Percentiles rank a stretch among this genome's conserved stretches.
Evolutionary conservation across 805 yeast genomes (phyloP).

Genomic region (Candida pseudoglaebosa): DNA sequence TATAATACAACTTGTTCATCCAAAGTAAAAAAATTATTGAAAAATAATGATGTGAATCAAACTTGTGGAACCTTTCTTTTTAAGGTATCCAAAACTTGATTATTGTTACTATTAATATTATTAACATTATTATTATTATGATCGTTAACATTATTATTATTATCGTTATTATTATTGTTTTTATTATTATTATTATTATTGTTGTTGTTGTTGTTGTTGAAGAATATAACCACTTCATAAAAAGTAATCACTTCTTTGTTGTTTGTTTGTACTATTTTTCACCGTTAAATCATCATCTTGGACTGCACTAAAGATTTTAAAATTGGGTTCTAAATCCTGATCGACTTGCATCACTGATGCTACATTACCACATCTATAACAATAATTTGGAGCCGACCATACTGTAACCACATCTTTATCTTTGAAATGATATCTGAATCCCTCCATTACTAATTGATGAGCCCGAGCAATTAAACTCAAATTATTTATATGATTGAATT

Average conservation of each 20-base stretch:
- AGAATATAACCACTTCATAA: no score
- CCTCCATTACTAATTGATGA: slow-evolving; percentile 98
- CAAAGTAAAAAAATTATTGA: no score
- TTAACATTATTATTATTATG: slow-evolving; percentile 3
- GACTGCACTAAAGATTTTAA: slow-evolving; percentile 92
- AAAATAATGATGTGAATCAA: background rate
- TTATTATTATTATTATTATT: no score
- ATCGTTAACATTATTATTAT: no score
- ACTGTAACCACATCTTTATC: slow-evolving; percentile 97
- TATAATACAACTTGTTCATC: slow-evolving; percentile 2
- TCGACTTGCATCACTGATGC: slow-evolving; percentile 97
- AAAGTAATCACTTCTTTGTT: slow-evolving; percentile 45
- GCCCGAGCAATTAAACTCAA: slow-evolving; percentile 89
- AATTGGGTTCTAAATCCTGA: slow-evolving; percentile 80
- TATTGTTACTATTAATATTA: background rate
- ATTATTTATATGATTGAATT: slow-evolving; percentile 93
- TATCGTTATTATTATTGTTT: no score
- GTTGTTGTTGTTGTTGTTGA: no score
- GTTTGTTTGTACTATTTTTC: slow-evolving; percentile 35
- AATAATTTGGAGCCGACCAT: slow-evolving; percentile 97
- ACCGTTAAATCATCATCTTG: slow-evolving; percentile 65
- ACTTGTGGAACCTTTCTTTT: no score
- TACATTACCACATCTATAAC: slow-evolving; percentile 96
- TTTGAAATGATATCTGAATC: slow-evolving; percentile 92
- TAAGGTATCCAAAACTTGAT: no score